Evolutionary conservation across 78 protist genomes (phyloP), one percentile per base, ranked within the genome.

Genomic region (Cavenderia fasciculata): DNA sequence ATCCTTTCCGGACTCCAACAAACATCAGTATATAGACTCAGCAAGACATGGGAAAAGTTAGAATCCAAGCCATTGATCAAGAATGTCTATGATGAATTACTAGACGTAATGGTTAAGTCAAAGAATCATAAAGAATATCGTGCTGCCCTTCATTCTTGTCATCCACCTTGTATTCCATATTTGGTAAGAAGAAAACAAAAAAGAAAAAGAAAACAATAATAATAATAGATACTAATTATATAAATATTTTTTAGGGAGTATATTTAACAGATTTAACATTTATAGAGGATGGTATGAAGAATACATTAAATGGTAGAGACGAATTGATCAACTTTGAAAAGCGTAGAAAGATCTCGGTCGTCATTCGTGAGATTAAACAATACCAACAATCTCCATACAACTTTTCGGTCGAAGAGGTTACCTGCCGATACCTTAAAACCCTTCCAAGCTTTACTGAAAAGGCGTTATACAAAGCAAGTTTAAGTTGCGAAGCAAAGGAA

Each of bases 131-230:
- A 75, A 33, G 38, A 69, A 38, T 77, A 74, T 29, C 62, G 91
- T 21, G 44, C 38, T 21, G 72, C 34, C 2, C 93, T 94, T 19
- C 65, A 70, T 38, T 34, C 62, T 34, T 57, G 44, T 10, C 82
- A 90, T 40, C 73, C 95, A 21, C 95, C 96, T n/a, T 85, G 94
- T 38, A 72, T 94, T 18, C 96, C 96, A 31, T 94, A 76, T 84
- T 34, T 78, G 10, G 69, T 61, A 61, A 61, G 69, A 31, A 27
- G 36, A 27, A 8, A 61, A 4, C 40, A 25, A n/a, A n/a, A n/a
- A n/a, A n/a, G n/a, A n/a, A n/a, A n/a, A n/a, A n/a, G n/a, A n/a
- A n/a, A n/a, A n/a, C n/a, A n/a, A n/a, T n/a, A n/a, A n/a, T n/a
- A n/a, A n/a, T n/a, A n/a, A n/a, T n/a, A n/a, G n/a, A n/a, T n/a